phyloP scores from a whole-genome alignment of 176 grass and related monocot species.

The Otatea glauca region DNA sequence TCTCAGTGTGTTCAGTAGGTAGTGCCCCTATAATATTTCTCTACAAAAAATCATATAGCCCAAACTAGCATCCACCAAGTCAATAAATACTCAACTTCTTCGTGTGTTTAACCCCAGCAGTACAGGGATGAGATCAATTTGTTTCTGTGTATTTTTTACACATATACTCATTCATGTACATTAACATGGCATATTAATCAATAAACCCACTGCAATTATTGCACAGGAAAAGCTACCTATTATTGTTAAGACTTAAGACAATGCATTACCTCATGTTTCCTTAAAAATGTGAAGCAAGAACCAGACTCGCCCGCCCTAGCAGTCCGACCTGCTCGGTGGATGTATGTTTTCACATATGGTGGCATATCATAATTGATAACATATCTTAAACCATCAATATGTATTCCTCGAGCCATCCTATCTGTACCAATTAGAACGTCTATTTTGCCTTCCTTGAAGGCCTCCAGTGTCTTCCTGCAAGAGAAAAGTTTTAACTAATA shows the following conservation, averaged over 20 bases:
- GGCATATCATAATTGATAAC: slow-evolving; percentile 96
- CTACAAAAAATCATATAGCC: background rate
- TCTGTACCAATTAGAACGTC: slow-evolving; percentile 91
- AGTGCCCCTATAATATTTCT: background rate
- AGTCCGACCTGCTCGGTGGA: slow-evolving; percentile 90
- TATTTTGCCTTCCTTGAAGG: slow-evolving; percentile 82
- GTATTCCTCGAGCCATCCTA: slow-evolving; percentile 98
- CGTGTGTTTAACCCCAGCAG: background rate
- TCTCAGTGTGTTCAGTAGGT: background rate
- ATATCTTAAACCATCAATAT: slow-evolving; percentile 90
- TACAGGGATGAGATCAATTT: background rate
- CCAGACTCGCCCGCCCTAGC: slow-evolving; percentile 79
- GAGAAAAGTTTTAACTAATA: slow-evolving; percentile 1
- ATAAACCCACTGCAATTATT: slow-evolving; percentile 11
- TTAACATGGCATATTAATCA: slow-evolving; percentile 30
- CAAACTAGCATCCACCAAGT: slow-evolving; percentile 15
- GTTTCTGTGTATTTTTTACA: slow-evolving; percentile 12
- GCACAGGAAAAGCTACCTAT: background rate
- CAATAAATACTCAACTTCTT: background rate
- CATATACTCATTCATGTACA: background rate
- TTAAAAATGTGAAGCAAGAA: slow-evolving; percentile 88
- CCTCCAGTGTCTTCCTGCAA: slow-evolving; percentile 79
- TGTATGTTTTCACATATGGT: slow-evolving; percentile 79
- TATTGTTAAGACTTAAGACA: background rate
- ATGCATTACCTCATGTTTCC: slow-evolving; percentile 78